Conservation (phyloP, 192 early-diverging fungal species). For the Rhizoclosmatium sp. region DNA sequence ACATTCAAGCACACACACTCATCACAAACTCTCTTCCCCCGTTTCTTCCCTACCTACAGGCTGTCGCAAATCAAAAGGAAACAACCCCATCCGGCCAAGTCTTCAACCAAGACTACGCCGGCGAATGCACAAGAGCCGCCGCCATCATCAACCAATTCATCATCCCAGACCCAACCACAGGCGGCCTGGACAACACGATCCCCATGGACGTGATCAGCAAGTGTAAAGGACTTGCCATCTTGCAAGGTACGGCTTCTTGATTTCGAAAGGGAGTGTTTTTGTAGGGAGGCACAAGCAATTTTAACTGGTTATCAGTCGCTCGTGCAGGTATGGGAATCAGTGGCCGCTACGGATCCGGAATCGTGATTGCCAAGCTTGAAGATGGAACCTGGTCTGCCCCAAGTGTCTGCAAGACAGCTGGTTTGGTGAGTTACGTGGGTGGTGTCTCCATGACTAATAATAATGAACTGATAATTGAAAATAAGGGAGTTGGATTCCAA, state of each 20-base stretch:
- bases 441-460: not conserved
- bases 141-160: slow-evolving; percentile 9
- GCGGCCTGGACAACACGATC: slow-evolving; percentile 3
- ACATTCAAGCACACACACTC: not conserved
- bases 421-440: slow-evolving; percentile 9
- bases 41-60: not conserved
- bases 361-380: slow-evolving; percentile 82
- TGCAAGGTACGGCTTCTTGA: too few species aligned
- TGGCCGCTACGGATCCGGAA: slow-evolving; percentile 80
- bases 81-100: not conserved
- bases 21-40: not conserved
- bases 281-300: slow-evolving; percentile 47
- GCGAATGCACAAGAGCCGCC: slow-evolving; percentile 6
- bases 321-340: slow-evolving; percentile 91
- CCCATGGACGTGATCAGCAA: slow-evolving; percentile 7
- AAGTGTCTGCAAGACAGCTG: slow-evolving; percentile 15
- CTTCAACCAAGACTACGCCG: slow-evolving; percentile 6
- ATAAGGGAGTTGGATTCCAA: slow-evolving; percentile 82
- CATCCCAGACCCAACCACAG: not conserved
- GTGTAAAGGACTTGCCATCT: too few species aligned
- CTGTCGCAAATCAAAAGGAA: slow-evolving; percentile 2
- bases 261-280: too few species aligned
- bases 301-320: slow-evolving; percentile 78
- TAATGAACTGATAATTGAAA: not conserved
- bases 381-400: slow-evolving; percentile 62